A percentile compares a stretch with the other conserved stretches of the same genome.
Evolutionary conservation across 73 alveolate species (phyloP).

Genomic region (Paraurostyla sp.): DNA sequence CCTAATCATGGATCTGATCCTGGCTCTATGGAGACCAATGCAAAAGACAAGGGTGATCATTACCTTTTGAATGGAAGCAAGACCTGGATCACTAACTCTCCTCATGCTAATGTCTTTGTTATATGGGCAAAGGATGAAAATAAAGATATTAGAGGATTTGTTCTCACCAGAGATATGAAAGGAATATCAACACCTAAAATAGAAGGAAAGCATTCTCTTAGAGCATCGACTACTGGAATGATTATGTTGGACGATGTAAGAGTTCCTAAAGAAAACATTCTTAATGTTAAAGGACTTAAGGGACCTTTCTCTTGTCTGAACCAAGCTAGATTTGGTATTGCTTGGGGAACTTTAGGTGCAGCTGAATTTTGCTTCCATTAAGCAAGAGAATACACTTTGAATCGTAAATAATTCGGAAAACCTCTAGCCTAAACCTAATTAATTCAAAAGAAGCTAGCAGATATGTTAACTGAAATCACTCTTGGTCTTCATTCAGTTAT

Average conservation of each 20-base stretch:
- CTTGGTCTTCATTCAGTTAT: conserved; percentile 82
- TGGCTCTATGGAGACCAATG: conserved; percentile 86
- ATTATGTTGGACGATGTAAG: conserved; percentile 94
- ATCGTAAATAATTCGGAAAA: conserved; percentile 82
- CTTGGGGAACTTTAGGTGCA: conserved; percentile 98
- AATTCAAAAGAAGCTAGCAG: conserved; percentile 92
- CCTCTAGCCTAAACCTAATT: conserved; percentile 88
- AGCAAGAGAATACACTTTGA: conserved; percentile 86
- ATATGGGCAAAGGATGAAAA: conserved; percentile 91
- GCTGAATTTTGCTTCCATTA: conserved; percentile 92
- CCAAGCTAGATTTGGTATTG: conserved; percentile 94
- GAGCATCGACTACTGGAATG: conserved; percentile 96
- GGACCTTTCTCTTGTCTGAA: conserved; percentile 97
- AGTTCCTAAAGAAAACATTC: conserved; percentile 88
- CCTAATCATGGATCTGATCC: conserved; percentile 97
- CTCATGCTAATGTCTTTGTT: conserved; percentile 93
- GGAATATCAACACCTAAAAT: conserved; percentile 95
- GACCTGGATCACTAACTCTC: conserved; percentile 97
- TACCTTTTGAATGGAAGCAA: conserved; percentile 92
- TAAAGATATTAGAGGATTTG: conserved; percentile 89
- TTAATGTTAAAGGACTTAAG: conserved; percentile 84
- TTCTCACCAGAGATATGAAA: conserved; percentile 88
- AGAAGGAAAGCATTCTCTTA: conserved; percentile 93
- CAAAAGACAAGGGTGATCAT: conserved; percentile 86
- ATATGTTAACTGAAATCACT: conserved; percentile 87